These are phyloP conservation scores for Hemerocallis citrina DNA, from an alignment of 106 monocot species.

Conservation along the genomic window DNA sequence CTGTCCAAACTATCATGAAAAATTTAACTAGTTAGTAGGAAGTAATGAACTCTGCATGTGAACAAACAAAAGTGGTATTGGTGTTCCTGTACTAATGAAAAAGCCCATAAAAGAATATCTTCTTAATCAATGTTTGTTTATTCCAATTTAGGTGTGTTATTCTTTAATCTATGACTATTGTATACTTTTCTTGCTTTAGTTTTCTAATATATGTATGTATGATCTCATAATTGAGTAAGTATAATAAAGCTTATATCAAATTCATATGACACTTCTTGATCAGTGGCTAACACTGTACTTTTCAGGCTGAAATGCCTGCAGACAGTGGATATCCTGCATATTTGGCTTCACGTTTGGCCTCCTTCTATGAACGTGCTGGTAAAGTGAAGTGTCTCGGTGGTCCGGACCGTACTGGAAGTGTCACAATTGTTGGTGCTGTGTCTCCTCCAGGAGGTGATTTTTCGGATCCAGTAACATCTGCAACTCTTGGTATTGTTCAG, in stretches of 20 bases:
- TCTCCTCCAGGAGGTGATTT: slow-evolving; percentile 99
- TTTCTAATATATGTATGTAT: neutral
- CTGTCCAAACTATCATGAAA: too few relatives aligned
- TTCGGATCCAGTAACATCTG: slow-evolving; percentile 97
- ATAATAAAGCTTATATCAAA: neutral
- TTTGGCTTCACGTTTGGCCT: slow-evolving; percentile 94
- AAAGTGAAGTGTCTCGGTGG: slow-evolving; percentile 95
- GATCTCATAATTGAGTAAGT: neutral
- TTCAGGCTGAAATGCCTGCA: slow-evolving; percentile 99
- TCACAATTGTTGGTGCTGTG: slow-evolving; percentile 99
- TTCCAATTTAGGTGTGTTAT: too few relatives aligned
- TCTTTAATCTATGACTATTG: too few relatives aligned
- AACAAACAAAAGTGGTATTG: too few relatives aligned
- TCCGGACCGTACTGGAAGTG: slow-evolving; percentile 87
- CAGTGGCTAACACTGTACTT: neutral
- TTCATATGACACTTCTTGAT: neutral
- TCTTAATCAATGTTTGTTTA: too few relatives aligned
- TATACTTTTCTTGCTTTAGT: neutral
- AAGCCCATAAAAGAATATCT: too few relatives aligned
- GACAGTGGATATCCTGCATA: slow-evolving; percentile 99
- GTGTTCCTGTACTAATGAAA: too few relatives aligned
- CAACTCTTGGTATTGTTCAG: slow-evolving; percentile 98
- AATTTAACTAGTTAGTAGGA: too few relatives aligned
- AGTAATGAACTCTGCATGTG: too few relatives aligned
- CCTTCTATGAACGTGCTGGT: slow-evolving; percentile 99